Conservation (phyloP, 768 basidiomycete species). For the Boletus rubescentipes region DNA sequence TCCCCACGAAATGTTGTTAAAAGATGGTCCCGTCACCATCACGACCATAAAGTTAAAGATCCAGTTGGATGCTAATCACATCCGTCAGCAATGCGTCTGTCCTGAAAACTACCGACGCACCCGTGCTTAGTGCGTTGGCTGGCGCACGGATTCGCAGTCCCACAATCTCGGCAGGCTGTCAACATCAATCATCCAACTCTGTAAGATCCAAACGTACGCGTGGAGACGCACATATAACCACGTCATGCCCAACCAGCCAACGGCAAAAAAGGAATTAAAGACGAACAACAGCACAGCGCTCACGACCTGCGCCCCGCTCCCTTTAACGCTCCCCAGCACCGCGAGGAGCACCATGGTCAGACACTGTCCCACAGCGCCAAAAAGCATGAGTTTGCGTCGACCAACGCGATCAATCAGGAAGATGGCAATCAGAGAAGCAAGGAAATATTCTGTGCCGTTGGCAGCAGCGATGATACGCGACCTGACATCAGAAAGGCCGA, state of each 20-base stretch:
- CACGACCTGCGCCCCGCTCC: constrained; percentile 45
- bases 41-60: constrained; percentile 59
- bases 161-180: constrained; percentile 63
- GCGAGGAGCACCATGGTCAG: constrained; percentile 61
- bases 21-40: constrained; percentile 61
- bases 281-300: constrained; percentile 60
- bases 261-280: constrained; percentile 71
- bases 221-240: constrained; percentile 59
- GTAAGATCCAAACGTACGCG: background rate
- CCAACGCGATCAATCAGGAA: constrained; percentile 71
- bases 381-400: constrained; percentile 69
- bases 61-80: constrained; percentile 40
- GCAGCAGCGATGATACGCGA: constrained; percentile 64
- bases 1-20: constrained; percentile 55
- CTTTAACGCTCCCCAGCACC: constrained; percentile 52
- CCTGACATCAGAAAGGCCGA: constrained; percentile 57
- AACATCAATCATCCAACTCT: background rate
- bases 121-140: constrained; percentile 63
- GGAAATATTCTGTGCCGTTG: constrained; percentile 70
- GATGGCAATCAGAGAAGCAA: constrained; percentile 72
- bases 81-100: background rate
- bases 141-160: constrained; percentile 61
- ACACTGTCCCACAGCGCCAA: constrained; percentile 61
- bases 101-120: constrained; percentile 7
- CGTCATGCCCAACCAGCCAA: constrained; percentile 71